Conservation (phyloP, 169 alveolate species). For the Eimeria nieschulzi region DNA sequence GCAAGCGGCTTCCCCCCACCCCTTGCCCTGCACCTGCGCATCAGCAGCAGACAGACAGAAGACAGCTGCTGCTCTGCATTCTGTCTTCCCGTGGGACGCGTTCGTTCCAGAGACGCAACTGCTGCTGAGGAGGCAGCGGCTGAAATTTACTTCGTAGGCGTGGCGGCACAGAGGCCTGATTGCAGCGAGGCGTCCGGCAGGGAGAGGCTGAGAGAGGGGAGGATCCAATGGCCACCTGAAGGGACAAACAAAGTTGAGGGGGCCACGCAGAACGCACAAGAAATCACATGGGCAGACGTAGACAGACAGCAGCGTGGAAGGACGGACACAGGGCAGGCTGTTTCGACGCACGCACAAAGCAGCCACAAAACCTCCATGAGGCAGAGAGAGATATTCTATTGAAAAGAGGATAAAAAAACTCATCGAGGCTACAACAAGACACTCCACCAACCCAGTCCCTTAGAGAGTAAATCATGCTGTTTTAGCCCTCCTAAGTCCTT, state of each 20-base stretch:
- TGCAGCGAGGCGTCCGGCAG: not conserved
- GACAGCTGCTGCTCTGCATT: no score
- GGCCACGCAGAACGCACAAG: no score
- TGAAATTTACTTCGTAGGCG: not conserved
- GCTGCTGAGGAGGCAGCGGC: not conserved
- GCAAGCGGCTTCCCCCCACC: slow-evolving; percentile 2
- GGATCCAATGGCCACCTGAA: no score
- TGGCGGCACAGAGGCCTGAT: not conserved
- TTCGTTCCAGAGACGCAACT: not conserved
- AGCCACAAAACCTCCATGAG: not conserved
- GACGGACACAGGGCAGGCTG: not conserved
- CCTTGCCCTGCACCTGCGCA: slow-evolving; percentile 33
- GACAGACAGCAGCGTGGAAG: no score
- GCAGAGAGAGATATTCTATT: not conserved
- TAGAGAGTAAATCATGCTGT: not conserved
- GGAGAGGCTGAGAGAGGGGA: no score
- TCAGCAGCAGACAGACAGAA: slow-evolving; percentile 29
- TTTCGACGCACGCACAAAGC: not conserved
- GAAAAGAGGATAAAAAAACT: not conserved
- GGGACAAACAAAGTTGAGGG: no score
- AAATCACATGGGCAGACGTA: no score
- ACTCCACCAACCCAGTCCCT: not conserved
- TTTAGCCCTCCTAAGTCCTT: slow-evolving; percentile 4
- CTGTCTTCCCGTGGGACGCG: no score
- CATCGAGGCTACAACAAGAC: not conserved